Conservation (phyloP, 495 filamentous ascomycete genomes). For the Platismatia glauca region DNA sequence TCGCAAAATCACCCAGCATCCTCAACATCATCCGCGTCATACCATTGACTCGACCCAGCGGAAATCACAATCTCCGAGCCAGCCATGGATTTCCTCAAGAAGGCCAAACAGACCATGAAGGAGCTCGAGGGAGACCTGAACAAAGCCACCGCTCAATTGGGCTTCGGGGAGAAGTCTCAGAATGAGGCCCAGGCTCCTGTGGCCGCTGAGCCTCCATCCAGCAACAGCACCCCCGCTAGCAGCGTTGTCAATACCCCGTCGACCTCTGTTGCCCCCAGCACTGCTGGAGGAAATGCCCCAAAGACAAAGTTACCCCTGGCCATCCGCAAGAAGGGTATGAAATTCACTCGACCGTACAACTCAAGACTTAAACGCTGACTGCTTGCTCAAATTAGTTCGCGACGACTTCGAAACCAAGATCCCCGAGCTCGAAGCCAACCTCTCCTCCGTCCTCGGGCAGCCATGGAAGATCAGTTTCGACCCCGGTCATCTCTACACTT, state of each 20-base stretch:
- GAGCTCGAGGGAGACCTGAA: constrained; percentile 1
- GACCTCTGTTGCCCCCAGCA: constrained; percentile 9
- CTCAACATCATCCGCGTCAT: background rate
- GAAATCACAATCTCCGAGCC: background rate
- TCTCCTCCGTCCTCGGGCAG: constrained; percentile 35
- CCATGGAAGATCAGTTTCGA: constrained; percentile 42
- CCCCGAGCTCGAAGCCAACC: constrained; percentile 33
- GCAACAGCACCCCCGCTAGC: background rate
- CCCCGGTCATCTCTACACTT: constrained; percentile 39
- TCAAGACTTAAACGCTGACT: background rate
- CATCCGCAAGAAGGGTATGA: constrained; percentile 42
- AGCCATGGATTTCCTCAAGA: background rate
- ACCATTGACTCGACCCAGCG: background rate
- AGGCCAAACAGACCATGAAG: background rate
- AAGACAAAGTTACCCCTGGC: constrained; percentile 42
- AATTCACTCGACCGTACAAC: background rate
- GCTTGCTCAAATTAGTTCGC: constrained; percentile 32
- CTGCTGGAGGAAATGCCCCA: background rate
- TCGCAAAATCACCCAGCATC: background rate
- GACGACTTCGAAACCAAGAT: constrained; percentile 45
- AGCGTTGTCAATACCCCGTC: constrained; percentile 1
- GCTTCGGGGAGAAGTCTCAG: background rate
- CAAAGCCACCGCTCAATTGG: background rate
- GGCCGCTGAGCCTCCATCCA: background rate
- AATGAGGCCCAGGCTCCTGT: background rate